Evolutionary conservation across 1,139 yeast species (phyloP).

Genomic region (Tardiomyces depauwii): DNA sequence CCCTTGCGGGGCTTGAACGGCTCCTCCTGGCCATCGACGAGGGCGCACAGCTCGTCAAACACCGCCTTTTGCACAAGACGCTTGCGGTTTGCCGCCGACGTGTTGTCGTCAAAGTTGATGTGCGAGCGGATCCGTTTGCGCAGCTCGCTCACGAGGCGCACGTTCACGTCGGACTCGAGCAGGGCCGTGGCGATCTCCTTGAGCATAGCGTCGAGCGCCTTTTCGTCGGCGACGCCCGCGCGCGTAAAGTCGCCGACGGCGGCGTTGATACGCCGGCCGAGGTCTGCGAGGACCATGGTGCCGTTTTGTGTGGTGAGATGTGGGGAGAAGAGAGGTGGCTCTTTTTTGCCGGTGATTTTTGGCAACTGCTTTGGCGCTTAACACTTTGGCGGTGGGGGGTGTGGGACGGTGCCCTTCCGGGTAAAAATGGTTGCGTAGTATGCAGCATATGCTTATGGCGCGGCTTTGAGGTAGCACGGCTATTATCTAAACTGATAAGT

Average conservation of each 20-base stretch:
- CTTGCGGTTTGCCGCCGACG: constrained; percentile 41
- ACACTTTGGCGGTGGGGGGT: no score
- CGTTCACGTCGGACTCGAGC: constrained; percentile 85
- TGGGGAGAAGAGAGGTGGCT: no score
- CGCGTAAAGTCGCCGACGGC: constrained; percentile 64
- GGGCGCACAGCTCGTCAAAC: constrained; percentile 77
- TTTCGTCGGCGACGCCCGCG: constrained; percentile 45
- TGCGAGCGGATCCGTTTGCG: constrained; percentile 61
- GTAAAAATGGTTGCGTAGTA: no score
- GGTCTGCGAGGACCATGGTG: constrained; percentile 84
- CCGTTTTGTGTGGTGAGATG: not conserved
- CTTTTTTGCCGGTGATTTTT: no score
- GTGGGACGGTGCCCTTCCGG: no score
- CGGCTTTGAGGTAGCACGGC: no score
- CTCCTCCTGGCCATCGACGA: constrained; percentile 54
- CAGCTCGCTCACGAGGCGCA: constrained; percentile 65
- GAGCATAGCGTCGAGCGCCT: constrained; percentile 55
- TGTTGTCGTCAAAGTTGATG: constrained; percentile 41
- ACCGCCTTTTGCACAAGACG: constrained; percentile 83
- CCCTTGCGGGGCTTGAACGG: constrained; percentile 85
- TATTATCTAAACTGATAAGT: no score
- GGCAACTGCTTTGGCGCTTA: no score
- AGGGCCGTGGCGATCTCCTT: constrained; percentile 87
- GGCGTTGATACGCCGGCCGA: constrained; percentile 74
- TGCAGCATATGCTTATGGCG: no score